Conservation (phyloP, 1,139 yeast genomes). For the Arxiozyma telluris region DNA sequence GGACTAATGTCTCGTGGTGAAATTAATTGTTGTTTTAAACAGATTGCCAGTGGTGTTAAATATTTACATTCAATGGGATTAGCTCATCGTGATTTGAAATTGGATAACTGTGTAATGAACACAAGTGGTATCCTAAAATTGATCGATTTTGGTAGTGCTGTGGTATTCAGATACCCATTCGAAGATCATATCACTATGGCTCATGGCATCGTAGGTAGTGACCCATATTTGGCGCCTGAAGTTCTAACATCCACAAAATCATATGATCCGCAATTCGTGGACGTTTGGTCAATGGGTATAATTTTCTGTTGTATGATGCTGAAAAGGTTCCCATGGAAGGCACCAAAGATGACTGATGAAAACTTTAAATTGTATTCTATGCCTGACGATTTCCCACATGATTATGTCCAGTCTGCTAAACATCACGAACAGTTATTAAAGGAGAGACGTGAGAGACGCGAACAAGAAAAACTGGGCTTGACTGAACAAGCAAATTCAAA, state of each 20-base stretch:
- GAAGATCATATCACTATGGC: slow-evolving; percentile 71
- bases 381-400: slow-evolving; percentile 37
- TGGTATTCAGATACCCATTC: slow-evolving; percentile 86
- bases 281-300: slow-evolving; percentile 91
- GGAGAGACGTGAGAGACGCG: slow-evolving; percentile 23
- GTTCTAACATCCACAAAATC: slow-evolving; percentile 58
- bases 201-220: slow-evolving; percentile 94
- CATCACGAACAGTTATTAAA: slow-evolving; percentile 38
- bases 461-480: slow-evolving; percentile 1
- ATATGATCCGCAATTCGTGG: slow-evolving; percentile 90
- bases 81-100: slow-evolving; percentile 90
- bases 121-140: slow-evolving; percentile 78
- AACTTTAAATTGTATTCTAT: slow-evolving; percentile 57
- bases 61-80: slow-evolving; percentile 83
- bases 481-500: not conserved
- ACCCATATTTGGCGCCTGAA: slow-evolving; percentile 96
- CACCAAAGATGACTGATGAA: slow-evolving; percentile 78
- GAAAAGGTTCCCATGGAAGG: slow-evolving; percentile 95
- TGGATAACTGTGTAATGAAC: slow-evolving; percentile 90
- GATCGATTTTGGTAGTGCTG: slow-evolving; percentile 95
- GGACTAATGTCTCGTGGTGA: slow-evolving; percentile 83
- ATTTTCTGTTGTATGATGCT: slow-evolving; percentile 94
- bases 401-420: slow-evolving; percentile 40
- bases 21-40: slow-evolving; percentile 82
- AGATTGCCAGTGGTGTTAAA: slow-evolving; percentile 71